phyloP scores from a whole-genome alignment of 805 yeast species.

The Myxozyma vanderwaltii region DNA sequence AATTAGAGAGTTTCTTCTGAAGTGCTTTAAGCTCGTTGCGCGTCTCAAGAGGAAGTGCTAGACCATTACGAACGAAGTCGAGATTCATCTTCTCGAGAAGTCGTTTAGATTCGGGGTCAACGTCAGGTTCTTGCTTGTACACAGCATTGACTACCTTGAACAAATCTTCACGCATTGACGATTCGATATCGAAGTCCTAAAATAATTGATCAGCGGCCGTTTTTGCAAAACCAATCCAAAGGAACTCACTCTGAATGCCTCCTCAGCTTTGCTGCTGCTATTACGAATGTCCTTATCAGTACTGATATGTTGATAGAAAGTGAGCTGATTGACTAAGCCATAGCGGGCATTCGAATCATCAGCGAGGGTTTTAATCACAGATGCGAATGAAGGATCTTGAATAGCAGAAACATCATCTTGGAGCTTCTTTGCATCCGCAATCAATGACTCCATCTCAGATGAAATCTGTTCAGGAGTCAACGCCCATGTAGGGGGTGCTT shows the following conservation, averaged over 20 bases:
- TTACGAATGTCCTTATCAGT: constrained; percentile 65
- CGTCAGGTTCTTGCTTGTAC: constrained; percentile 43
- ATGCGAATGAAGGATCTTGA: constrained; percentile 57
- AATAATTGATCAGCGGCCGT: constrained; percentile 39
- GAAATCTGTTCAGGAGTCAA: constrained; percentile 56
- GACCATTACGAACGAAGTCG: constrained; percentile 67
- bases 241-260: constrained; percentile 37
- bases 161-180: constrained; percentile 66
- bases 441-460: constrained; percentile 48
- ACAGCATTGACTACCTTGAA: constrained; percentile 60
- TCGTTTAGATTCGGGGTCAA: constrained; percentile 59
- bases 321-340: constrained; percentile 53
- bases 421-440: constrained; percentile 48
- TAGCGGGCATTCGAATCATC: constrained; percentile 53
- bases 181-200: constrained; percentile 62
- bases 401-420: constrained; percentile 58
- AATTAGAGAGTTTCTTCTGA: constrained; percentile 59
- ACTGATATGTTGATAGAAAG: constrained; percentile 76
- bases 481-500: constrained; percentile 57
- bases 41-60: constrained; percentile 57
- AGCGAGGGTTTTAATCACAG: constrained; percentile 57
- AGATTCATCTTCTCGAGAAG: constrained; percentile 59
- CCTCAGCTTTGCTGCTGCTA: constrained; percentile 67
- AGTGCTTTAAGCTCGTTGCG: constrained; percentile 60
- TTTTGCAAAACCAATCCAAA: neutral